Percentiles rank a stretch among this genome's conserved stretches.
phyloP scores from a whole-genome alignment of 116 monocot genomes.

The Trichopus zeylanicus region DNA sequence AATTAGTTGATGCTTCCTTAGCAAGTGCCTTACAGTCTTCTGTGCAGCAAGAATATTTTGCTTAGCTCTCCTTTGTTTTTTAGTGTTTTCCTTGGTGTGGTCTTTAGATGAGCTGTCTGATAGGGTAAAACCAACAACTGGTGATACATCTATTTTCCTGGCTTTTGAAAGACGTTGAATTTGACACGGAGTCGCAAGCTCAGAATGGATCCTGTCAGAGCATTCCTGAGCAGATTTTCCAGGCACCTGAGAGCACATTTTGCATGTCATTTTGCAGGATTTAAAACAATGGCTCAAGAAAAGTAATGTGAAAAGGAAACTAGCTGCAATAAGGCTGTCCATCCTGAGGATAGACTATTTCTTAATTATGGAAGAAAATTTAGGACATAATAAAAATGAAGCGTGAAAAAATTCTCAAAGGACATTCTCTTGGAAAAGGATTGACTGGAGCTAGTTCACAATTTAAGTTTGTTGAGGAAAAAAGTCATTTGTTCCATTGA shows the following conservation, averaged over 20 bases:
- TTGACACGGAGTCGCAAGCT: slow-evolving; percentile 47
- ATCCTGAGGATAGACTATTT: too few relatives aligned
- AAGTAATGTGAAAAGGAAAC: background rate
- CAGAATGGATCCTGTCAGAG: slow-evolving; percentile 63
- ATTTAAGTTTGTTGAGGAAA: too few relatives aligned
- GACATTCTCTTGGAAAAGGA: too few relatives aligned
- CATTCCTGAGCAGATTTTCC: slow-evolving; percentile 84
- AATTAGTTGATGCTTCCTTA: slow-evolving; percentile 41
- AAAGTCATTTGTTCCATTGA: too few relatives aligned
- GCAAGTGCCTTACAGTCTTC: slow-evolving; percentile 49
- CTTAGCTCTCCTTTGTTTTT: slow-evolving; percentile 28
- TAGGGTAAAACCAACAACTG: slow-evolving; percentile 28
- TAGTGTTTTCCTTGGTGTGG: slow-evolving; percentile 8
- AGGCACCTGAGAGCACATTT: slow-evolving; percentile 44
- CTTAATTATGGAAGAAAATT: too few relatives aligned
- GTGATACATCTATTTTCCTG: slow-evolving; percentile 30
- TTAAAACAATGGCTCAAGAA: background rate
- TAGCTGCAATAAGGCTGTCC: background rate
- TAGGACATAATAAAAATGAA: too few relatives aligned
- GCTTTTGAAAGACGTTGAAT: slow-evolving; percentile 30
- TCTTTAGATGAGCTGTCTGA: slow-evolving; percentile 11
- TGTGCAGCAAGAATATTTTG: slow-evolving; percentile 35
- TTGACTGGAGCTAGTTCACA: too few relatives aligned
- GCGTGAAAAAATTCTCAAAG: too few relatives aligned
- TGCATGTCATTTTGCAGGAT: background rate